These are phyloP conservation scores for Clonostachys sp. DNA, from an alignment of 2,329 filamentous ascomycete species.

Conservation along the genomic window DNA sequence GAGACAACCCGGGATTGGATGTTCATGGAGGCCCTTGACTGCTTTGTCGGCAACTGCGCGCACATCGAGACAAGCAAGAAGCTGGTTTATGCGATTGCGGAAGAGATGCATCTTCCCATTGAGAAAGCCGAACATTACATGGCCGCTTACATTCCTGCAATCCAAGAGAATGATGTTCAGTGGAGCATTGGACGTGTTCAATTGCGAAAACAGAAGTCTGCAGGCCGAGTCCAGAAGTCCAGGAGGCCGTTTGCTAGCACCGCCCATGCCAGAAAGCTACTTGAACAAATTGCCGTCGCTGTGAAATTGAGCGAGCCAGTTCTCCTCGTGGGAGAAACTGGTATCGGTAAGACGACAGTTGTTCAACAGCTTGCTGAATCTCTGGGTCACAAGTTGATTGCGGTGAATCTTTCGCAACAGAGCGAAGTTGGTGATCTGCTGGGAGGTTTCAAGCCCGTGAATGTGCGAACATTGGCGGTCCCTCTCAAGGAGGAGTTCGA, in stretches of 20 bases:
- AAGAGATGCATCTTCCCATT: slow-evolving; percentile 81
- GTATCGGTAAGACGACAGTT: slow-evolving; percentile 95
- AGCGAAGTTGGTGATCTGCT: slow-evolving; percentile 95
- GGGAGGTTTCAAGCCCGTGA: slow-evolving; percentile 95
- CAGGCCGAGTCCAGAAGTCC: slow-evolving; percentile 44
- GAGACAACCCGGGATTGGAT: slow-evolving; percentile 75
- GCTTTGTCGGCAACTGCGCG: slow-evolving; percentile 79
- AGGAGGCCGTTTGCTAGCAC: slow-evolving; percentile 81
- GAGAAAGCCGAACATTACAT: slow-evolving; percentile 78
- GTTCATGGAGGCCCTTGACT: slow-evolving; percentile 90
- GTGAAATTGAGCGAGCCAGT: slow-evolving; percentile 84
- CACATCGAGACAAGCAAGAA: slow-evolving; percentile 54
- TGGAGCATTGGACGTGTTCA: slow-evolving; percentile 63
- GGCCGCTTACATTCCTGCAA: slow-evolving; percentile 63
- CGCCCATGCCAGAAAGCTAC: slow-evolving; percentile 72
- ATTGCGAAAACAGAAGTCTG: slow-evolving; percentile 51
- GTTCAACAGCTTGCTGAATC: slow-evolving; percentile 87
- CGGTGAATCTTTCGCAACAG: slow-evolving; percentile 96
- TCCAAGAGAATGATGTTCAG: slow-evolving; percentile 54
- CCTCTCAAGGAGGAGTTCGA: slow-evolving; percentile 94
- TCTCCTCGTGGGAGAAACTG: slow-evolving; percentile 95
- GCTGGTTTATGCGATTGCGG: slow-evolving; percentile 68
- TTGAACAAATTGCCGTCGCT: slow-evolving; percentile 84
- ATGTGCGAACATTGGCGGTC: slow-evolving; percentile 79
- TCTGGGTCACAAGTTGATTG: slow-evolving; percentile 80